Evolutionary conservation across 257 asterid species (phyloP).

Genomic region (Ligustrum vulgare): DNA sequence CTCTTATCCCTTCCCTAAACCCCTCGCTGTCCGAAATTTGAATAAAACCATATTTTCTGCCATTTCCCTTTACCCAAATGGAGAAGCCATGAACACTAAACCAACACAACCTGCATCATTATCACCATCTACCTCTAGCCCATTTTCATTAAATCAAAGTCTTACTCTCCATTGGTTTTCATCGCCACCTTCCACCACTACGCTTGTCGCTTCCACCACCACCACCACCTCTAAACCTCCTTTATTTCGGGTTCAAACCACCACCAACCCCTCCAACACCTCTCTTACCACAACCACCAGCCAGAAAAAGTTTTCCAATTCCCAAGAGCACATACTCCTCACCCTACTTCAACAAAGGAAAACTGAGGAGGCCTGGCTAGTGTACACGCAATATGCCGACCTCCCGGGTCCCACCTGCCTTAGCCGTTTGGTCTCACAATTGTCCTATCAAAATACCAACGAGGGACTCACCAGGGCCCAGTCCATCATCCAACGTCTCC

Average conservation of each 20-base stretch:
- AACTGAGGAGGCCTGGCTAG: slow-evolving; percentile 85
- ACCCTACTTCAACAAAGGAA: slow-evolving; percentile 70
- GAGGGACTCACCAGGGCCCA: slow-evolving; percentile 70
- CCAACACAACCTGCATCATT: slow-evolving; percentile 15
- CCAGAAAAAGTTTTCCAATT: slow-evolving; percentile 21
- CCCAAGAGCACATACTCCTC: slow-evolving; percentile 58
- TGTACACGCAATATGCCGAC: slow-evolving; percentile 49
- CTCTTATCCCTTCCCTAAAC: slow-evolving; percentile 35
- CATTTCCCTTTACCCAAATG: slow-evolving; percentile 34
- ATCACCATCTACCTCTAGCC: slow-evolving; percentile 19
- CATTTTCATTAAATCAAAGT: slow-evolving; percentile 30
- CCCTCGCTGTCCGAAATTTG: background rate
- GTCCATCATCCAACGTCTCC: slow-evolving; percentile 78
- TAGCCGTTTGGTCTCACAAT: slow-evolving; percentile 81
- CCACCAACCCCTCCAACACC: slow-evolving; percentile 35
- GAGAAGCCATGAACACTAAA: slow-evolving; percentile 56
- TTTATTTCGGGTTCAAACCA: slow-evolving; percentile 37
- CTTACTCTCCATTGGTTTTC: slow-evolving; percentile 41
- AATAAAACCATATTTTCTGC: slow-evolving; percentile 13
- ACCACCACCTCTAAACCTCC: slow-evolving; percentile 35
- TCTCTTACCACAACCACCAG: slow-evolving; percentile 28
- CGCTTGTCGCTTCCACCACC: slow-evolving; percentile 32
- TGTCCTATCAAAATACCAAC: slow-evolving; percentile 71
- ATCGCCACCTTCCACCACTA: slow-evolving; percentile 35
- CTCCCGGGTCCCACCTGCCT: slow-evolving; percentile 85